Percentiles rank a stretch among this genome's conserved stretches.
Evolutionary conservation across 176 grass and related monocot genomes (phyloP).

Genomic region (Dactylis glomerata): DNA sequence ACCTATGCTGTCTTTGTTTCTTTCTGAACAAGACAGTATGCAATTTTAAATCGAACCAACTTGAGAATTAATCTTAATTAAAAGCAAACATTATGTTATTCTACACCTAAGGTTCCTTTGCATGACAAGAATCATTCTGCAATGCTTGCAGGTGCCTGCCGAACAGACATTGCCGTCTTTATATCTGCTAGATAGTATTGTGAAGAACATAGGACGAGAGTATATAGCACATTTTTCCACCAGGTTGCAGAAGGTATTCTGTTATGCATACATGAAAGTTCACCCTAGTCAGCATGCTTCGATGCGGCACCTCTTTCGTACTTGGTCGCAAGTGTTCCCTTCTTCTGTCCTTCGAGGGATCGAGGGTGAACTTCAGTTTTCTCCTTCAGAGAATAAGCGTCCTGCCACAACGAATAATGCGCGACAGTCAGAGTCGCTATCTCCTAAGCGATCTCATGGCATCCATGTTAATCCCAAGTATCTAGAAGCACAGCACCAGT

Average conservation of each 20-base stretch:
- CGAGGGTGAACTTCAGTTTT: conserved; percentile 90
- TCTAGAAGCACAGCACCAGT: conserved; percentile 58
- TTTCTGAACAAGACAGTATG: background rate
- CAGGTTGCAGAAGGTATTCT: conserved; percentile 78
- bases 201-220: conserved; percentile 92
- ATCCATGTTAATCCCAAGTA: conserved; percentile 98
- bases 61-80: background rate
- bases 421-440: conserved; percentile 48
- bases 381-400: conserved; percentile 41
- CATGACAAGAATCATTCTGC: conserved; percentile 13
- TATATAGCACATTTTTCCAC: conserved; percentile 74
- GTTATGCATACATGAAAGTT: conserved; percentile 73
- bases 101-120: background rate
- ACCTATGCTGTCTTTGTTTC: no score
- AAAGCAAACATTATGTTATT: conserved; percentile 6
- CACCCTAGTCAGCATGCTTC: conserved; percentile 65
- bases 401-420: conserved; percentile 30
- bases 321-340: conserved; percentile 86
- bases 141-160: conserved; percentile 60
- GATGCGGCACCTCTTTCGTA: conserved; percentile 87
- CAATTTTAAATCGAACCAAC: conserved; percentile 12
- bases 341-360: conserved; percentile 62
- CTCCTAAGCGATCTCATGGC: conserved; percentile 61
- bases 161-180: conserved; percentile 97
- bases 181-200: conserved; percentile 97